Evolutionary conservation across 805 yeast species (phyloP), one percentile per base, ranked within the genome.

Genomic region (Candida pseudoglaebosa): DNA sequence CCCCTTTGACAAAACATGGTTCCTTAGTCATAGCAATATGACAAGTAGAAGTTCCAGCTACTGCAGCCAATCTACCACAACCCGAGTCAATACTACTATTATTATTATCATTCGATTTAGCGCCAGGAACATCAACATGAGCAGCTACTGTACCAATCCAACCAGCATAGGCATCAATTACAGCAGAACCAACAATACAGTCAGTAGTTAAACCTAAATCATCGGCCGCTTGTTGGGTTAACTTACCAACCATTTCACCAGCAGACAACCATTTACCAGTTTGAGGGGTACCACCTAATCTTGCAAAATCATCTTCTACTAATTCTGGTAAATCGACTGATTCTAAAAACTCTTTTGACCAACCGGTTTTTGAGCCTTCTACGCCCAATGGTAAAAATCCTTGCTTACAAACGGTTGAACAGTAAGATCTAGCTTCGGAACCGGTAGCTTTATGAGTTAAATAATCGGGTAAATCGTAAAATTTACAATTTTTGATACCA

Each of bases 91-190:
- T 71, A 5, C 61, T 46, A n/a, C 58, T 57, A 30, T 65, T 66
- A 9, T 55, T 47, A 32, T 68, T 59, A 42, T 77, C 82, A 43
- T 70, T 71, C 41, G 75, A 73, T 3, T 67, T 68, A 44, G 73
- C 62, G n/a, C 65, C 63, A 0, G 78, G 77, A 39, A 80, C 71
- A 46, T 83, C 86, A 4, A 88, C 80, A 49, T 81, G 80, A 1
- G 95, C 95, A 19, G 97, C 99, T 42, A 91, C 96, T 1, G 98
- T 93, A 40, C 99, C 99, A 40, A 93, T 78, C 97, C 98, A 93
- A 32, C 99, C 99, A 3, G 98, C 95, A 57, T 93, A 93, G 4
- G 98, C 97, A 59, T 93, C 99, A 56, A 93, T 93, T 28, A 93
- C 95, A 56, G 96, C 97, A 1, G 95, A 82, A 5, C 96, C 97